Conservation (phyloP, 208 protist species). For the Leishmania tarentolae region DNA sequence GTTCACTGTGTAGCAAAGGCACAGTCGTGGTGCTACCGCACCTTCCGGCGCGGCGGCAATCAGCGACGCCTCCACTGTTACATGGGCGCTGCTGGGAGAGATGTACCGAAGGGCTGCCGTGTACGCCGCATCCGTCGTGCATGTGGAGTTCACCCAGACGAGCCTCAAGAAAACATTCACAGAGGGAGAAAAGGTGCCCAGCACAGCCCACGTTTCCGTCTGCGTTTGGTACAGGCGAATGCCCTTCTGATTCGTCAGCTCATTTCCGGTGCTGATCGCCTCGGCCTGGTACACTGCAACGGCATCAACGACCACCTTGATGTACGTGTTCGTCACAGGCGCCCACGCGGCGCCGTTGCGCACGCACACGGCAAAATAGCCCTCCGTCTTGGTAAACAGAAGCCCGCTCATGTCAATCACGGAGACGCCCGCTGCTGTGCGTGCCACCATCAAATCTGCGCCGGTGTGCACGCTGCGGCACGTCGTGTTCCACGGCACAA, state of each 20-base stretch:
- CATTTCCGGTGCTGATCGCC: constrained; percentile 41
- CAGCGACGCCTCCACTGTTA: constrained; percentile 43
- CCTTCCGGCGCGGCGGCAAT: constrained; percentile 36
- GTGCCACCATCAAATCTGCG: constrained; percentile 31
- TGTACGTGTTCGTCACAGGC: constrained; percentile 27
- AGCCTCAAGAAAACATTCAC: constrained; percentile 42
- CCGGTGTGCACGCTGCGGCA: constrained; percentile 32
- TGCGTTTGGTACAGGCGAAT: constrained; percentile 66
- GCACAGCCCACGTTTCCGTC: constrained; percentile 45
- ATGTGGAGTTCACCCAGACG: constrained; percentile 63
- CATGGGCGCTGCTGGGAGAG: constrained; percentile 40
- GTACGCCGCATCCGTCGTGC: constrained; percentile 40
- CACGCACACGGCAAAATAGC: constrained; percentile 53
- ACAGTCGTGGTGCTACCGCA: constrained; percentile 20
- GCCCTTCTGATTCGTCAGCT: constrained; percentile 26
- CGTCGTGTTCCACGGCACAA: constrained; percentile 44
- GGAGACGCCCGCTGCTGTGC: constrained; percentile 19
- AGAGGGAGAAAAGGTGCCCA: constrained; percentile 45
- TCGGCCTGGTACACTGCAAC: constrained; percentile 31
- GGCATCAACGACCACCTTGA: constrained; percentile 32
- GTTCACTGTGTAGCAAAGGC: constrained; percentile 36
- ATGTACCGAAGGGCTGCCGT: constrained; percentile 34
- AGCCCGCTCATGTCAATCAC: constrained; percentile 48
- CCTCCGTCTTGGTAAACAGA: constrained; percentile 30
- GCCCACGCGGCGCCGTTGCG: constrained; percentile 31